phyloP scores from a whole-genome alignment of 345 rosid species.

The Turritis glabra region DNA sequence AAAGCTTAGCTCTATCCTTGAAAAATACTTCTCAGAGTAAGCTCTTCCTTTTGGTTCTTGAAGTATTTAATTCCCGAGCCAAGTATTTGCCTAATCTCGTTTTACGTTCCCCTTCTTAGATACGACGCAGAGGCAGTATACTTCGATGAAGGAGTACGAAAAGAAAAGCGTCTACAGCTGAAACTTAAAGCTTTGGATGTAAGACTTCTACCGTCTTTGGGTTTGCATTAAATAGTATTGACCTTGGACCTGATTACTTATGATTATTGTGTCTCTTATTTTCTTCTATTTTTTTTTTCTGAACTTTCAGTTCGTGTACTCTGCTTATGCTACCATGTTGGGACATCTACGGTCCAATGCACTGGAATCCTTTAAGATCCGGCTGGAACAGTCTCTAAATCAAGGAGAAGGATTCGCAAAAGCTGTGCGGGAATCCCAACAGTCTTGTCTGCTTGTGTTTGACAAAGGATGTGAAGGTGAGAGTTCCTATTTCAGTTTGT shows the following conservation, averaged over 20 bases:
- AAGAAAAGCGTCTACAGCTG: conserved; percentile 55
- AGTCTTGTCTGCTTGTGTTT: conserved; percentile 58
- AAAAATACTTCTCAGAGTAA: conserved; percentile 65
- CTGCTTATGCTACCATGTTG: conserved; percentile 55
- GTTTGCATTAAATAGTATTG: background rate
- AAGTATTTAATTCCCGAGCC: background rate
- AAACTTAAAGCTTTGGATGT: conserved; percentile 70
- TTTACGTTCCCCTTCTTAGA: conserved; percentile 40
- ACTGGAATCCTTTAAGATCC: conserved; percentile 52
- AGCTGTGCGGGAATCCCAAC: conserved; percentile 48
- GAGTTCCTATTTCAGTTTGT: conserved; percentile 3
- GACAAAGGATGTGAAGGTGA: conserved; percentile 69
- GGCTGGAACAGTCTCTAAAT: conserved; percentile 51
- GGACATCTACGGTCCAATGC: conserved; percentile 59
- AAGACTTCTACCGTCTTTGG: conserved; percentile 33
- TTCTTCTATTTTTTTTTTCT: conserved; percentile 6
- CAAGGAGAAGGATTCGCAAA: conserved; percentile 67
- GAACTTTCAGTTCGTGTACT: conserved; percentile 52
- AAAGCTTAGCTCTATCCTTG: conserved; percentile 62
- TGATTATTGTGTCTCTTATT: conserved; percentile 20
- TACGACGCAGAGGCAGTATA: conserved; percentile 66
- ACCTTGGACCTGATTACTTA: conserved; percentile 2
- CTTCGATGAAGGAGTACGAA: conserved; percentile 76
- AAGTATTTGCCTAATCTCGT: conserved; percentile 19
- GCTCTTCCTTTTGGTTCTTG: conserved; percentile 19